Conservation (phyloP, 768 basidiomycete species). For the Nidularia pulvinata region DNA sequence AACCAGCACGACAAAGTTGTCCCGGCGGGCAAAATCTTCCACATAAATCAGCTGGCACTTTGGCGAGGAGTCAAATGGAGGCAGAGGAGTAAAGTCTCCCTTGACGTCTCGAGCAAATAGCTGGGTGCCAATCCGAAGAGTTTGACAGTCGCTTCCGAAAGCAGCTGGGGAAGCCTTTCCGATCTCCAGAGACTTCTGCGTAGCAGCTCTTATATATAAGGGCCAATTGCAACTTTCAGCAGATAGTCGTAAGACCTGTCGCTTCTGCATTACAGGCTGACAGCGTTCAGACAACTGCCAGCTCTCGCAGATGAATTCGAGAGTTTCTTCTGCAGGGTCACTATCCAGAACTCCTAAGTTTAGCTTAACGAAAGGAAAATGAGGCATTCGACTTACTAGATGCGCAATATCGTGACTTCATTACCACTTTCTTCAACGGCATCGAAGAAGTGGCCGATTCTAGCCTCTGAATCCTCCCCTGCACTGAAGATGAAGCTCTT, state of each 20-base stretch:
- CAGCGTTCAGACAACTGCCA: background rate
- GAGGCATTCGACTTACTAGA: background rate
- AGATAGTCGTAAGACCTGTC: background rate
- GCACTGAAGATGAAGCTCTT: background rate
- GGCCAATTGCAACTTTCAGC: background rate
- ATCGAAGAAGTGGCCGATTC: conserved; percentile 1
- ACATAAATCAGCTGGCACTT: background rate
- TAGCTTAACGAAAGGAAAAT: background rate
- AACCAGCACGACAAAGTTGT: background rate
- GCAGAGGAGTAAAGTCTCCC: conserved; percentile 1
- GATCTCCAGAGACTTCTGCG: background rate
- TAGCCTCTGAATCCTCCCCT: background rate
- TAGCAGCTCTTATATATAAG: background rate
- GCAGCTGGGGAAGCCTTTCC: conserved; percentile 1
- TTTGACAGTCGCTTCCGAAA: conserved; percentile 2
- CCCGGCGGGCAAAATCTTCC: conserved; percentile 1
- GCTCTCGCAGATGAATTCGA: background rate
- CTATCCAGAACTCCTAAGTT: too few relatives aligned
- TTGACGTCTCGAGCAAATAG: conserved; percentile 1
- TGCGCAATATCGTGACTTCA: background rate
- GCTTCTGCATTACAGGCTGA: background rate
- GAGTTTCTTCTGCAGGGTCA: background rate
- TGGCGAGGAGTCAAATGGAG: background rate
- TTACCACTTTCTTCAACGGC: background rate
- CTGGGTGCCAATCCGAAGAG: conserved; percentile 5